Evolutionary conservation across 176 grass and related monocot genomes (phyloP).

Genomic region (Pontederia crassipes): DNA sequence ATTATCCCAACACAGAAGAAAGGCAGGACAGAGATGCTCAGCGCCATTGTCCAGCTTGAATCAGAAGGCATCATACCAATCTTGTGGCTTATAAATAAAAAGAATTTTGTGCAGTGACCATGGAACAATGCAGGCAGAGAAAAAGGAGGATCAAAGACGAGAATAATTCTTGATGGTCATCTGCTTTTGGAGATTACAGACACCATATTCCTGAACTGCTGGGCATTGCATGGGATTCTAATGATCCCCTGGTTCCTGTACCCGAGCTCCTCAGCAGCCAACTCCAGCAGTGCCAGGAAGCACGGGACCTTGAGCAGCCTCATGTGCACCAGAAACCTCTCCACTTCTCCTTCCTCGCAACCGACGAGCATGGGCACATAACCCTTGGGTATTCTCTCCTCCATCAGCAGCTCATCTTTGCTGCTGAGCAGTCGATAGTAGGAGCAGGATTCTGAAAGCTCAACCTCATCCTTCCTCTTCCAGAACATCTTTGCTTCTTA

Average conservation of each 20-base stretch:
- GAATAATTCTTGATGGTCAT: not conserved
- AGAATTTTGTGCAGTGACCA: no score
- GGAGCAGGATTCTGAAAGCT: no score
- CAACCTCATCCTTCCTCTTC: no score
- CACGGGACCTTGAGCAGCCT: conserved; percentile 30
- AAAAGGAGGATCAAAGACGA: no score
- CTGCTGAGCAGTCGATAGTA: not conserved
- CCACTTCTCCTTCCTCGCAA: conserved; percentile 3
- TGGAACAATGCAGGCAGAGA: no score
- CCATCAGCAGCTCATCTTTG: conserved; percentile 15
- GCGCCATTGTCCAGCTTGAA: no score
- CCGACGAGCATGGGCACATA: conserved; percentile 44
- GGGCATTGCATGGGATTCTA: conserved; percentile 30
- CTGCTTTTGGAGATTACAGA: not conserved
- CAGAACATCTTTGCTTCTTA: no score
- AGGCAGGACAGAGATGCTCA: no score
- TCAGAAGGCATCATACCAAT: no score
- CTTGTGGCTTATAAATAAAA: no score
- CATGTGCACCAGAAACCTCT: conserved; percentile 36
- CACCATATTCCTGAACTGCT: conserved; percentile 25
- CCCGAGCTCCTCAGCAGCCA: conserved; percentile 43
- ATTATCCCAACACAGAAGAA: no score
- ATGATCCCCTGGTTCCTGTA: conserved; percentile 34
- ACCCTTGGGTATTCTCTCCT: conserved; percentile 18
- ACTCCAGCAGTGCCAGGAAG: conserved; percentile 33